phyloP scores from a whole-genome alignment of 805 yeast genomes.

The Vanderwaltozyma yarrowii region DNA sequence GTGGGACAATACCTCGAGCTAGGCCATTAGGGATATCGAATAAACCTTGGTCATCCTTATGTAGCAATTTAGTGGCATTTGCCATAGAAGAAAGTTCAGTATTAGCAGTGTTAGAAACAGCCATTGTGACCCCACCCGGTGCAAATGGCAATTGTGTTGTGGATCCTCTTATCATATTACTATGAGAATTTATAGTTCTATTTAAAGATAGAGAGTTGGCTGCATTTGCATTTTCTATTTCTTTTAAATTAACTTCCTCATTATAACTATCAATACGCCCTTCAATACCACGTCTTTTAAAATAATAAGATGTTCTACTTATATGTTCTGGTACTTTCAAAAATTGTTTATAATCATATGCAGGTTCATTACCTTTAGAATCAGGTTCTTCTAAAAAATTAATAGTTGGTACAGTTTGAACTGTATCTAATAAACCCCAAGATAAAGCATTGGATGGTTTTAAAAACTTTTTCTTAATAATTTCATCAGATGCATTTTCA shows the following conservation, averaged over 20 bases:
- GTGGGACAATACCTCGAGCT: slow-evolving; percentile 50
- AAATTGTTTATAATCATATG: slow-evolving; percentile 34
- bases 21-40: slow-evolving; percentile 80
- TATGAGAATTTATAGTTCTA: slow-evolving; percentile 53
- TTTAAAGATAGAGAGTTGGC: slow-evolving; percentile 64
- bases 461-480: slow-evolving; percentile 36
- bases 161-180: slow-evolving; percentile 57
- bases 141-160: slow-evolving; percentile 76
- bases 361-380: slow-evolving; percentile 2
- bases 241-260: slow-evolving; percentile 48
- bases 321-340: slow-evolving; percentile 49
- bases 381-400: slow-evolving; percentile 16
- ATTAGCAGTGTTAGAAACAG: slow-evolving; percentile 9
- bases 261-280: slow-evolving; percentile 56
- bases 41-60: slow-evolving; percentile 63
- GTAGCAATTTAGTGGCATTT: slow-evolving; percentile 33
- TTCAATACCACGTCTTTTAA: slow-evolving; percentile 63
- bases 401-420: slow-evolving; percentile 46
- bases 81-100: slow-evolving; percentile 14
- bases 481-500: slow-evolving; percentile 4
- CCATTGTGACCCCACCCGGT: slow-evolving; percentile 71
- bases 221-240: slow-evolving; percentile 41
- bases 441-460: slow-evolving; percentile 54
- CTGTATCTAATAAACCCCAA: slow-evolving; percentile 60
- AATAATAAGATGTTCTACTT: slow-evolving; percentile 54